phyloP scores from a whole-genome alignment of 1,139 yeast genomes.

The Nakaseomyces delphensis region DNA sequence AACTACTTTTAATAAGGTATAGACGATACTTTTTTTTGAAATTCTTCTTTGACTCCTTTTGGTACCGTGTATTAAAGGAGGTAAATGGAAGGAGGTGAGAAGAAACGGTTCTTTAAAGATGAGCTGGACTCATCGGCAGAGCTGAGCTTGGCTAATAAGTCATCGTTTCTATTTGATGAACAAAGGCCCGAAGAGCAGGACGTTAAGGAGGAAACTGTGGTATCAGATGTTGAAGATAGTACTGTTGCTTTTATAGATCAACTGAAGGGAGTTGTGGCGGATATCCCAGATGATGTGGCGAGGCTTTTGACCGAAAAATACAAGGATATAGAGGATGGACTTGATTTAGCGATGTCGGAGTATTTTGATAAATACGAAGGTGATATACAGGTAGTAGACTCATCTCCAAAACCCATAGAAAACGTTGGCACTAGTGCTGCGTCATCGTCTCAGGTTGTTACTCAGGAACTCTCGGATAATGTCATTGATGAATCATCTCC shows the following conservation, averaged over 20 bases:
- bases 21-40: not conserved
- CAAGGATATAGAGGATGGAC: conserved; percentile 11
- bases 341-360: conserved; percentile 16
- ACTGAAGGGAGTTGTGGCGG: conserved; percentile 15
- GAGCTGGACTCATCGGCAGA: conserved; percentile 14
- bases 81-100: not conserved
- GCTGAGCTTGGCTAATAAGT: conserved; percentile 8
- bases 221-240: not conserved
- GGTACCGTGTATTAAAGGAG: not conserved
- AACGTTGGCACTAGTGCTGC: not conserved
- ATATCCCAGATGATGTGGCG: conserved; percentile 10
- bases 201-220: not conserved
- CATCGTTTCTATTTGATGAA: conserved; percentile 12
- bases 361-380: conserved; percentile 11
- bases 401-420: not conserved
- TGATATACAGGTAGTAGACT: not conserved
- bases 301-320: conserved; percentile 10
- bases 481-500: conserved; percentile 4
- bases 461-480: not conserved
- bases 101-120: conserved; percentile 14
- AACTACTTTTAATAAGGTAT: too few relatives aligned
- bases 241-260: conserved; percentile 9
- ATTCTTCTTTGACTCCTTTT: not conserved
- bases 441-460: not conserved
- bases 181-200: too few relatives aligned